A percentile compares a stretch with the other conserved stretches of the same genome.
phyloP scores from a whole-genome alignment of 768 basidiomycete species.

The Xanthoconium purpureum region DNA sequence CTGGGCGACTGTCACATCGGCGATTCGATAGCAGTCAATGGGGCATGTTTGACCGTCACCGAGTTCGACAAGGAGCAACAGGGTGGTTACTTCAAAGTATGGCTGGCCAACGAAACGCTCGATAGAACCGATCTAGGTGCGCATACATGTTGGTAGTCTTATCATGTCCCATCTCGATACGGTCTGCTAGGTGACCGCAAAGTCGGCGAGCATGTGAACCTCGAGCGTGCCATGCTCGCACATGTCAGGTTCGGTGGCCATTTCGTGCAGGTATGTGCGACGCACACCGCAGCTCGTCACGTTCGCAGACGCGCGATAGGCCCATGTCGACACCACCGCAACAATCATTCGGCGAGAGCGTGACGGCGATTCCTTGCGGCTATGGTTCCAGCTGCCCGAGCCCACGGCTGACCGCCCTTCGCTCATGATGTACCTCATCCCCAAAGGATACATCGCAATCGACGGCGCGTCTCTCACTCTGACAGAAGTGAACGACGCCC shows the following conservation, averaged over 20 bases:
- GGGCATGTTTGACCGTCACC: constrained; percentile 88
- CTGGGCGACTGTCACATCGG: constrained; percentile 88
- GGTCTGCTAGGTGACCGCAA: constrained; percentile 61
- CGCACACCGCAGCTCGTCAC: background rate
- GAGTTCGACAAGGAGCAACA: constrained; percentile 62
- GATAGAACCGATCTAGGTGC: constrained; percentile 86
- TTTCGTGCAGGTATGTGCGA: constrained; percentile 81
- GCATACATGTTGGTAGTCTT: background rate
- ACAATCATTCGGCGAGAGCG: constrained; percentile 57
- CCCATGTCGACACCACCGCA: constrained; percentile 90
- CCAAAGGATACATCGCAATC: constrained; percentile 92
- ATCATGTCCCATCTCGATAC: constrained; percentile 3
- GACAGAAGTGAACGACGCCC: constrained; percentile 66
- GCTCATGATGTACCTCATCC: constrained; percentile 78
- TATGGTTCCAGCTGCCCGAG: constrained; percentile 73
- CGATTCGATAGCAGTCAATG: constrained; percentile 91
- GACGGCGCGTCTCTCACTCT: constrained; percentile 94
- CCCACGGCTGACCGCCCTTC: constrained; percentile 56
- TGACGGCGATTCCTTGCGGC: constrained; percentile 87
- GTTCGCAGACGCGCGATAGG: constrained; percentile 44
- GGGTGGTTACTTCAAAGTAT: constrained; percentile 88
- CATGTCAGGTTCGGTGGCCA: constrained; percentile 95
- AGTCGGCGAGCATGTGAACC: constrained; percentile 79
- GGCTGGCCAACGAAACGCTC: constrained; percentile 94
- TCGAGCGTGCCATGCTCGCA: constrained; percentile 92